Evolutionary conservation across 2,329 filamentous ascomycete genomes (phyloP).

Genomic region (Aspergillus novoparasiticus): DNA sequence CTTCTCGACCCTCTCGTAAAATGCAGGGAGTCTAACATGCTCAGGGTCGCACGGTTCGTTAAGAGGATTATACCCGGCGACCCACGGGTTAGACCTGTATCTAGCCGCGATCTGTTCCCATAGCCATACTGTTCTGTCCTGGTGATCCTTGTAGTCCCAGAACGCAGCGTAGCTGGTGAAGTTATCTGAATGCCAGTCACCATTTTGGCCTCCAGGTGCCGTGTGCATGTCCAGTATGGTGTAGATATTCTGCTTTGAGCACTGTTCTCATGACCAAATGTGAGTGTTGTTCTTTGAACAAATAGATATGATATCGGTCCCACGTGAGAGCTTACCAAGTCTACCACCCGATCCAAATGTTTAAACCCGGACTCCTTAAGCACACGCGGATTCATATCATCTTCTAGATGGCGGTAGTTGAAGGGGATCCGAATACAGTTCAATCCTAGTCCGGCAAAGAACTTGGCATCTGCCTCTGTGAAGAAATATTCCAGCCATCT

Average conservation of each 20-base stretch:
- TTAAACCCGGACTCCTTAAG: constrained; percentile 51
- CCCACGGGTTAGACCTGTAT: constrained; percentile 50
- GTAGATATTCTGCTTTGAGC: constrained; percentile 52
- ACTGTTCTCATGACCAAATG: constrained; percentile 25
- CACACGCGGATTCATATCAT: constrained; percentile 51
- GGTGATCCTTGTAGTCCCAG: constrained; percentile 55
- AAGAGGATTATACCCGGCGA: constrained; percentile 57
- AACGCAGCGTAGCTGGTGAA: constrained; percentile 49
- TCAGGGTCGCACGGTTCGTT: constrained; percentile 55
- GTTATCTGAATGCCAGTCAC: constrained; percentile 56
- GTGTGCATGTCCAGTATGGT: constrained; percentile 56
- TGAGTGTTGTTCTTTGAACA: not conserved
- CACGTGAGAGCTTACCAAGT: constrained; percentile 33
- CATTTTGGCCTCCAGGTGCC: constrained; percentile 53
- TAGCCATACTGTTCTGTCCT: constrained; percentile 53
- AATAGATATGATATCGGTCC: not conserved
- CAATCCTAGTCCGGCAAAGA: constrained; percentile 57
- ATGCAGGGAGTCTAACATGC: constrained; percentile 49
- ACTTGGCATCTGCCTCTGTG: constrained; percentile 59
- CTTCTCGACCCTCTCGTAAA: constrained; percentile 51
- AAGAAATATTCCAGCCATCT: constrained; percentile 62
- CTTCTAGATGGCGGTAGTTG: constrained; percentile 59
- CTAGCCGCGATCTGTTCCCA: constrained; percentile 51
- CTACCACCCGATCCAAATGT: constrained; percentile 50
- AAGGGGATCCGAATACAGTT: constrained; percentile 64